phyloP scores from a whole-genome alignment of 352 stramenopile genomes.

The Pythium coloratum region DNA sequence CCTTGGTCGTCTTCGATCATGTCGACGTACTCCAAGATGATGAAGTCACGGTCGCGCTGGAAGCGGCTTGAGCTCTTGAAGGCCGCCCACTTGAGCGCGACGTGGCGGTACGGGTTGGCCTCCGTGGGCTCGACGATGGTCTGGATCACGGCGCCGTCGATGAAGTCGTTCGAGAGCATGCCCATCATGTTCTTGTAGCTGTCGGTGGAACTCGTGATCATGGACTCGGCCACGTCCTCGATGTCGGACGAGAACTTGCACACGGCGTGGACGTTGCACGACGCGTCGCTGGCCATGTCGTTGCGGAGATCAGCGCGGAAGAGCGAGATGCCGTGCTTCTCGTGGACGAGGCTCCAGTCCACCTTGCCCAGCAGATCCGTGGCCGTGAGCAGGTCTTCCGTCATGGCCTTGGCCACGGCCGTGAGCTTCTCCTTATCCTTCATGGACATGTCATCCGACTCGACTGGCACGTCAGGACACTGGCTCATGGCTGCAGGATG shows the following conservation, averaged over 20 bases:
- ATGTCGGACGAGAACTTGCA: conserved; percentile 82
- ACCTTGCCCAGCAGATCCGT: conserved; percentile 74
- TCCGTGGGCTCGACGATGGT: conserved; percentile 76
- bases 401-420: conserved; percentile 79
- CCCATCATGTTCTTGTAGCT: conserved; percentile 87
- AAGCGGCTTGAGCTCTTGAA: conserved; percentile 85
- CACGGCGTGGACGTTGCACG: conserved; percentile 86
- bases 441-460: conserved; percentile 40
- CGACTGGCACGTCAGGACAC: conserved; percentile 12
- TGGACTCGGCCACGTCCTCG: conserved; percentile 77
- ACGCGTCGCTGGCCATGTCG: conserved; percentile 60
- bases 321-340: conserved; percentile 84
- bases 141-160: conserved; percentile 78
- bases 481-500: neutral
- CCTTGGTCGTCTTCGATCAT: conserved; percentile 87
- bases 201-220: conserved; percentile 78
- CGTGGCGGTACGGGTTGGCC: conserved; percentile 70
- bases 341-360: conserved; percentile 72
- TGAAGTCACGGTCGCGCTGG: conserved; percentile 75
- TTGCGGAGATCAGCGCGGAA: conserved; percentile 63
- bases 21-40: conserved; percentile 88
- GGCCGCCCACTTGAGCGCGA: conserved; percentile 82
- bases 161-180: conserved; percentile 82
- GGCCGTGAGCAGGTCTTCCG: conserved; percentile 66
- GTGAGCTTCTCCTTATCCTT: conserved; percentile 74